Base-by-base conservation (phyloP, 345 rosid genomes). In the Cardamine occulta region DNA sequence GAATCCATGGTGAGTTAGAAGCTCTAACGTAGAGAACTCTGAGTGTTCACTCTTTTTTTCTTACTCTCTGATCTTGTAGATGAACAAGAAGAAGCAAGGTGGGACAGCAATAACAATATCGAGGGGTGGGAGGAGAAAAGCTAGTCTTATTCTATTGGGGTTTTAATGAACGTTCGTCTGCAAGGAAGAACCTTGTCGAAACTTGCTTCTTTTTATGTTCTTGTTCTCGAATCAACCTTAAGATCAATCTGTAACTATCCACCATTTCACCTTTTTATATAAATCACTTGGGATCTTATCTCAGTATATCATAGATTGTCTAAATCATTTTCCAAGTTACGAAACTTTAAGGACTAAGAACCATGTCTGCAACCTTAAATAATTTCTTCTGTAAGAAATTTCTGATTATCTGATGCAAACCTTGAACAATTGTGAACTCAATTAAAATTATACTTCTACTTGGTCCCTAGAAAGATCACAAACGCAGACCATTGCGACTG, bases 91-190 rank as follows among this genome's bases (percentile, higher is more conserved):
- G 72, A 57, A 68, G 74, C 29, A 18, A 55, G 68, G 40, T 77
- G 80, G 80, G 80, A 77, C 45, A 21, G 7, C 54, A 39, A 19
- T 64, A 64, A 11, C 54, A 77, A 56, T 65, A n/a, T 17, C 6
- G 68, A 71, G 52, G 72, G 76, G 0, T 77, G 76, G 80, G 80
- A 57, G 72, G 72, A 65, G 76, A 77, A 77, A 35, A 47, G 34
- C 11, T 70, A 77, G 76, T 31, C 5, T 10, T 28, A 28, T 28
- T 28, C 29, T 28, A 28, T 28, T 28, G 29, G 29, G 4, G 29
- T 28, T 28, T 28, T 28, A 28, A 28, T 28, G 54, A 19, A 19
- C 19, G 19, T 19, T 19, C 19, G 0, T 19, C 19, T 19, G 19
- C 4, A 32, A 76, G 64, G 54, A 52, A 53, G 40, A 42, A 62